Conservation (phyloP, 768 basidiomycete genomes). For the Lactarius hengduanensis region DNA sequence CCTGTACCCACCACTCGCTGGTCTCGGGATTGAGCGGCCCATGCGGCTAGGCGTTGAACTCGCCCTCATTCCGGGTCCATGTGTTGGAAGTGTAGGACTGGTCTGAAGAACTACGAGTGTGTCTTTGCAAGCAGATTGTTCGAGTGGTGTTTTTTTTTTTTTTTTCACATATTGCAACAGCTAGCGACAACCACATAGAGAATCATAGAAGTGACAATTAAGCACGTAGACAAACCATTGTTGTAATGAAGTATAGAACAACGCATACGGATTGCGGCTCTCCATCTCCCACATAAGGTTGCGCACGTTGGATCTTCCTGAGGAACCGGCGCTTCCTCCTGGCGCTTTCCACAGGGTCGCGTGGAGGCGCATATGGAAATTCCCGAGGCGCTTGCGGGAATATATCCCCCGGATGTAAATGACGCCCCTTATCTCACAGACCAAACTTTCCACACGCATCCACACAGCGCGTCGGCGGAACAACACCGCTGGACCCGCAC, state of each 20-base stretch:
- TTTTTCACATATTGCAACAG: neutral
- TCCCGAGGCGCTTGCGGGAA: neutral
- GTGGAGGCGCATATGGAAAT: neutral
- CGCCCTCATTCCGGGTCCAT: constrained; percentile 14
- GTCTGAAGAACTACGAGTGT: neutral
- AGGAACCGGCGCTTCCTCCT: neutral
- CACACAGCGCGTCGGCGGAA: neutral
- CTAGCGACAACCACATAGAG: neutral
- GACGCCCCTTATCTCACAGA: neutral
- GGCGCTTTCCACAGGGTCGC: neutral
- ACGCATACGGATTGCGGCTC: neutral
- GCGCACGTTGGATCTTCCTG: neutral
- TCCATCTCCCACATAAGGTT: neutral
- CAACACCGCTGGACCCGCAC: neutral
- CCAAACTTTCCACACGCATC: neutral
- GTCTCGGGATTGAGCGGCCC: neutral
- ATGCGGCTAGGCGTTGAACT: constrained; percentile 3
- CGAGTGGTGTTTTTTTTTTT: neutral
- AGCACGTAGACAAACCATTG: neutral
- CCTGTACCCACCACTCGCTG: neutral
- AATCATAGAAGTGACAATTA: neutral
- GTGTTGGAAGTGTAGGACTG: constrained; percentile 1
- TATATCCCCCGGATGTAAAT: neutral
- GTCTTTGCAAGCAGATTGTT: neutral
- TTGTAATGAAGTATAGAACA: neutral